phyloP scores from a whole-genome alignment of 345 rosid species.

The Sonneratia alba region DNA sequence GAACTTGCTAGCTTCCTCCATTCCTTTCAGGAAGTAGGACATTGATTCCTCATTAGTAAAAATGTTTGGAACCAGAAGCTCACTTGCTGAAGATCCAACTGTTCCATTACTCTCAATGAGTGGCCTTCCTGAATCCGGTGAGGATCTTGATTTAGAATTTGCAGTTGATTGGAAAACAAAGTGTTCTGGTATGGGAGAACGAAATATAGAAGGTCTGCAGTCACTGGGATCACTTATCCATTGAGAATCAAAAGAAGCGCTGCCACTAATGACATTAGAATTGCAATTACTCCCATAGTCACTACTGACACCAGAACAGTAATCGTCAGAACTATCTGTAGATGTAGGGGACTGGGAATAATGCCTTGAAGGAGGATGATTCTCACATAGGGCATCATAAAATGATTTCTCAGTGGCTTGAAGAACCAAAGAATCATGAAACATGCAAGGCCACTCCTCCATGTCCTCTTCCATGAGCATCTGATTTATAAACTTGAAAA shows the following conservation, averaged over 20 bases:
- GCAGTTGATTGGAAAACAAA: constrained; percentile 14
- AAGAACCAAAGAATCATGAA: constrained; percentile 39
- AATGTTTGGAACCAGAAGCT: constrained; percentile 24
- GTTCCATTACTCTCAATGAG: neutral
- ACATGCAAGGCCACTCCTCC: constrained; percentile 42
- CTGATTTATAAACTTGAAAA: constrained; percentile 43
- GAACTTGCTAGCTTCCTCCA: constrained; percentile 41
- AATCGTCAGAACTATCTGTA: constrained; percentile 22
- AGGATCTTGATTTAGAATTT: constrained; percentile 3
- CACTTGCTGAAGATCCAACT: constrained; percentile 3
- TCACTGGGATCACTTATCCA: constrained; percentile 9
- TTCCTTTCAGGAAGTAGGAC: constrained; percentile 27
- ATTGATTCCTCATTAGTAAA: constrained; percentile 23
- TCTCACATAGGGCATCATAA: constrained; percentile 34
- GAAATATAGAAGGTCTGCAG: constrained; percentile 12
- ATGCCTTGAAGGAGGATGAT: constrained; percentile 11
- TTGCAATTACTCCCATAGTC: constrained; percentile 20
- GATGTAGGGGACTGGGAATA: constrained; percentile 13
- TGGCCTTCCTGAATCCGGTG: neutral
- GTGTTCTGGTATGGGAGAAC: constrained; percentile 9
- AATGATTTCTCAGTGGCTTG: constrained; percentile 54
- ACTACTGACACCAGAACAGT: constrained; percentile 15
- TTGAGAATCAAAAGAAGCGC: constrained; percentile 14
- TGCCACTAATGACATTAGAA: constrained; percentile 10
- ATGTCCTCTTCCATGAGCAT: constrained; percentile 59